Evolutionary conservation across 2,329 filamentous ascomycete genomes (phyloP).

Genomic region (Xylaria sp.): DNA sequence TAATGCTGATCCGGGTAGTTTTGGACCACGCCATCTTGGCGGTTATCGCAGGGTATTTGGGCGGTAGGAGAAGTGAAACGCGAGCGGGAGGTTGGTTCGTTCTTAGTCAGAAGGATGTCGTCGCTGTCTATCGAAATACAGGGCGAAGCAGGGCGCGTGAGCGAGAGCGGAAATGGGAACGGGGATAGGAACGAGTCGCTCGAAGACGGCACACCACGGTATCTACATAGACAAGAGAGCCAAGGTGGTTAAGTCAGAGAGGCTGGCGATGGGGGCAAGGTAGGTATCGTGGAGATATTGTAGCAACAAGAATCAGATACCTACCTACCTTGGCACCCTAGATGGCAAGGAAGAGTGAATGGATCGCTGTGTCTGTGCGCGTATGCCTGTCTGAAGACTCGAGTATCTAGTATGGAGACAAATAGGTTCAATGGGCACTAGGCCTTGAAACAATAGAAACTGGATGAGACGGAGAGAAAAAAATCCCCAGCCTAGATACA

Average conservation of each 20-base stretch:
- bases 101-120: slow-evolving; percentile 4
- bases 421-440: not conserved
- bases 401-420: not conserved
- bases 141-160: not conserved
- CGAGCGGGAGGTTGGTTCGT: not conserved
- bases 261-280: slow-evolving; percentile 14
- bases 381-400: not conserved
- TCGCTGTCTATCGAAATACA: slow-evolving; percentile 6
- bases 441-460: slow-evolving; percentile 11
- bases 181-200: not conserved
- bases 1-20: slow-evolving; percentile 88
- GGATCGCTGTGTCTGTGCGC: not conserved
- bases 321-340: not conserved
- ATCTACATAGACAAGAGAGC: not conserved
- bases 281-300: not conserved
- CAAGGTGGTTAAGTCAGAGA: not conserved
- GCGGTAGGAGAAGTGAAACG: slow-evolving; percentile 8
- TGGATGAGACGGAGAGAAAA: not conserved
- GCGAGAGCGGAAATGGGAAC: not conserved
- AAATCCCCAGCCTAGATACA: not conserved
- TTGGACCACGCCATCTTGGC: slow-evolving; percentile 86
- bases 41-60: slow-evolving; percentile 21
- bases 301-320: slow-evolving; percentile 7
- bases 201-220: not conserved
- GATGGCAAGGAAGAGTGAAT: not conserved